Percentiles rank a stretch among this genome's conserved stretches.
phyloP scores from a whole-genome alignment of 2,329 filamentous ascomycete species.

The Fusarium bulbicola region DNA sequence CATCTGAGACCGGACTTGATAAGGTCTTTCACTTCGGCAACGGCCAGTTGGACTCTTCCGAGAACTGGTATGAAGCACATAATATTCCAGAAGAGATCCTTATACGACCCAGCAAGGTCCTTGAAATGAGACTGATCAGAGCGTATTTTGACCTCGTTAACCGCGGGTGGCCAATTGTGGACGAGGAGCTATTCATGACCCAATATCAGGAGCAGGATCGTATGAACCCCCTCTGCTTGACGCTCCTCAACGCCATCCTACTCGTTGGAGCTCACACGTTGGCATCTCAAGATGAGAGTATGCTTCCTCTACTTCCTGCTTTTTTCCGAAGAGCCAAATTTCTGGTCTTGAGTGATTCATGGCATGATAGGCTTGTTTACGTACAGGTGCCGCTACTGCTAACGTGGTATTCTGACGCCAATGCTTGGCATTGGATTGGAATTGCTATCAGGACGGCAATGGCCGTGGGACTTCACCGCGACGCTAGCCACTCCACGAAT shows the following conservation, averaged over 20 bases:
- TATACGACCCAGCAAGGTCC: not conserved
- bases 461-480: constrained; percentile 5
- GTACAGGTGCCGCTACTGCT: not conserved
- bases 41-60: not conserved
- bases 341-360: not conserved
- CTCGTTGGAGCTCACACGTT: constrained; percentile 8
- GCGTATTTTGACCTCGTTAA: not conserved
- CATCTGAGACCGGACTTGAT: not conserved
- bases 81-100: not conserved
- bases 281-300: not conserved
- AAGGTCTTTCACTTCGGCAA: constrained; percentile 11
- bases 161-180: constrained; percentile 10
- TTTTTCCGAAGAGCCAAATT: constrained; percentile 1
- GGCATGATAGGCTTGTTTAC: constrained; percentile 3
- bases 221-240: not conserved
- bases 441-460: constrained; percentile 9
- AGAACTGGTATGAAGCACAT: not conserved
- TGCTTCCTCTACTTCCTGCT: not conserved
- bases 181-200: constrained; percentile 8
- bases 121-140: not conserved
- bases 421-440: constrained; percentile 19
- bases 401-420: constrained; percentile 11
- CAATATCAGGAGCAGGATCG: not conserved
- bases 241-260: constrained; percentile 3
- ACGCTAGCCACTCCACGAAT: constrained; percentile 1